Base-by-base conservation (phyloP, 2,329 filamentous ascomycete genomes). In the Cordyceps pruinosa region DNA sequence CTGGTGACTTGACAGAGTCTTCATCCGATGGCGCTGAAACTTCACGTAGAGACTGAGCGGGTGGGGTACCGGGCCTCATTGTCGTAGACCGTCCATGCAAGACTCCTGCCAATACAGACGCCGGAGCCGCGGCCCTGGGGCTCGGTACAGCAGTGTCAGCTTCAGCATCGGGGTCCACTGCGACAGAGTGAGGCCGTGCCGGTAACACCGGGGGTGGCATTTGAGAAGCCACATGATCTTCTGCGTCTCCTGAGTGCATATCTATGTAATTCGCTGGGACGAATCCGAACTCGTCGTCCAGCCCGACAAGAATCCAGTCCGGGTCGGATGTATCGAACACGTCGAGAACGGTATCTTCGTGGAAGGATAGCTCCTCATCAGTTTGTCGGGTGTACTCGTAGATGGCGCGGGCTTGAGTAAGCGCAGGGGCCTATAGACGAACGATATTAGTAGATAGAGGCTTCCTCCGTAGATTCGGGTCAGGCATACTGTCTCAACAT, bases 381-480 rank as follows among this genome's bases (percentile, higher is more conserved):
- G 94, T 99, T 75, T 99, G 94, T 65, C 93, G 85, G 51, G 89
- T 89, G 72, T 99, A 99, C 72, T 99, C 94, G 77, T 93, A 99
- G n/a, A 97, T 82, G n/a, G 94, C 90, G 71, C 88, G 91, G 50
- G 93, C 94, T 63, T 86, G 80, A 60, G 83, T 77, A 60, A 83
- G 72, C 25, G 88, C 82, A 65, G 80, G 75, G 58, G 86, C 86
- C 85, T 90, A 64, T 55, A 59, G 59, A 62, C 25, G 56, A 61
- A 59, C 61, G 63, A 45, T 42, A 42, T 46, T 48, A 48, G 49
- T 28, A 51, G n/a, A n/a, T n/a, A n/a, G n/a, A n/a, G n/a, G n/a
- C n/a, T n/a, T n/a, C n/a, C n/a, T n/a, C n/a, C n/a, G n/a, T n/a
- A n/a, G n/a, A n/a, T n/a, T 6, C 41, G 13, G 35, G 6, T 37